Percentiles rank a stretch among this genome's conserved stretches.
phyloP scores from a whole-genome alignment of 2,329 filamentous ascomycete species.

The Phyllosticta ampelicida region DNA sequence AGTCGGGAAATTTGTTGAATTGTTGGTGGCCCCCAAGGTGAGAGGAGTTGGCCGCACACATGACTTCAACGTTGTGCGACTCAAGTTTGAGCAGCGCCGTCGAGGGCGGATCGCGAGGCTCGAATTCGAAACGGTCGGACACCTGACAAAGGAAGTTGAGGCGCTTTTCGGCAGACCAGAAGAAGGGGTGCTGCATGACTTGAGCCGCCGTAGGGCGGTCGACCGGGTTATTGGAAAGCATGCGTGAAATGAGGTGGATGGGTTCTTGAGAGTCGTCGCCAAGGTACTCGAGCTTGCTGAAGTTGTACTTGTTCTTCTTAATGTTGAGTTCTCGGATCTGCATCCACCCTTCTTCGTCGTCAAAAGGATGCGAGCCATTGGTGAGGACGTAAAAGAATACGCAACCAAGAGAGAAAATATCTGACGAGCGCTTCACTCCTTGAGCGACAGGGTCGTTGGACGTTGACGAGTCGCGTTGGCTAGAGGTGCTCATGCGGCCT shows the following conservation, averaged over 20 bases:
- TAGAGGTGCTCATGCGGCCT: constrained; percentile 30
- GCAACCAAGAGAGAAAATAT: constrained; percentile 92
- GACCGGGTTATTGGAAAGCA: constrained; percentile 59
- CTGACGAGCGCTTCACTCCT: constrained; percentile 87
- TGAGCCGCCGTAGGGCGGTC: constrained; percentile 61
- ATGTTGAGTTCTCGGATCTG: constrained; percentile 81
- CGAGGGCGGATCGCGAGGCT: constrained; percentile 73
- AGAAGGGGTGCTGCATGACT: constrained; percentile 89
- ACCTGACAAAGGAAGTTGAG: constrained; percentile 91
- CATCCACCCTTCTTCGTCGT: constrained; percentile 89
- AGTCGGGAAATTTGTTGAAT: constrained; percentile 55
- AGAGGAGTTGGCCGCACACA: constrained; percentile 38
- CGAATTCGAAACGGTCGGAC: constrained; percentile 92
- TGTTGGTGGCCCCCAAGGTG: constrained; percentile 30
- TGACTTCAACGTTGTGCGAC: constrained; percentile 34
- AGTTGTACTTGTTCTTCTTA: constrained; percentile 71
- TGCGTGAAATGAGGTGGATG: constrained; percentile 71
- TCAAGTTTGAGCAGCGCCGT: constrained; percentile 51
- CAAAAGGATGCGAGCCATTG: constrained; percentile 83
- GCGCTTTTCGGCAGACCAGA: constrained; percentile 84
- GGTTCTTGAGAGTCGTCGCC: constrained; percentile 82
- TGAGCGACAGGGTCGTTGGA: constrained; percentile 41
- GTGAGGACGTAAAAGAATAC: constrained; percentile 99
- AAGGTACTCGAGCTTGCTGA: constrained; percentile 60
- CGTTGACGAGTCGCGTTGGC: constrained; percentile 31